Percentiles rank a stretch among this genome's conserved stretches.
These are phyloP conservation scores for Hippophae tibetana DNA, from an alignment of 306 rosid species.

Conservation along the genomic window DNA sequence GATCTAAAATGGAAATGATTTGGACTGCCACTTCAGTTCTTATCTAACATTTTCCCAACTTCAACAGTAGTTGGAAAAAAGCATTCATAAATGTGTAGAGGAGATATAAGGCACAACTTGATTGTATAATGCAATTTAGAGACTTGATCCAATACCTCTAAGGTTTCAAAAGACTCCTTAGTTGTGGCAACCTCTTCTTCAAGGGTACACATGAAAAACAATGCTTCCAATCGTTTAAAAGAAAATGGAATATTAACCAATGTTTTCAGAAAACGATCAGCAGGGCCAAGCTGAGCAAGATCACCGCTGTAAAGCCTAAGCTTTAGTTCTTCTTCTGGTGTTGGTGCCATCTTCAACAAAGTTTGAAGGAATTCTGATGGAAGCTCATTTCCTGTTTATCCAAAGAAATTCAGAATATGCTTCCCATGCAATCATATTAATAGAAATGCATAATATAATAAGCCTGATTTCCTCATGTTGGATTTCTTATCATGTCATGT, in stretches of 20 bases:
- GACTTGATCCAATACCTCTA: constrained; percentile 52
- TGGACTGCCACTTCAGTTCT: no score
- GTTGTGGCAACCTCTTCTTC: constrained; percentile 54
- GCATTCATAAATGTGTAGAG: neutral
- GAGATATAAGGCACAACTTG: constrained; percentile 4
- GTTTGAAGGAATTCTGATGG: constrained; percentile 68
- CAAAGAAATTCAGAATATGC: constrained; percentile 15
- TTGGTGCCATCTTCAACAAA: constrained; percentile 83
- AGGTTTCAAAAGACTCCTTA: constrained; percentile 47
- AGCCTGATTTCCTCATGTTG: constrained; percentile 2
- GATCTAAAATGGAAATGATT: no score
- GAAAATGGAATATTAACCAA: constrained; percentile 75
- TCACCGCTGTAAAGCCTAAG: constrained; percentile 63
- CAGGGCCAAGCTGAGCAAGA: constrained; percentile 62
- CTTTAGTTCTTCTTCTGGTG: constrained; percentile 81
- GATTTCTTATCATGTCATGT: neutral
- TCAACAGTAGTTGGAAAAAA: neutral
- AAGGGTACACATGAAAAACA: constrained; percentile 70
- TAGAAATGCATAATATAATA: neutral
- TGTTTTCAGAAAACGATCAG: constrained; percentile 75
- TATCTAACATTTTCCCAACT: neutral
- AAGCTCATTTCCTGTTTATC: constrained; percentile 74
- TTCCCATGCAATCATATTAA: constrained; percentile 7
- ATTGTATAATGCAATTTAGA: constrained; percentile 1
- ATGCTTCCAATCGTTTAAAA: constrained; percentile 69